These are phyloP conservation scores for Wickerhamiella lipophila DNA, from an alignment of 805 yeast species.

Conservation along the genomic window DNA sequence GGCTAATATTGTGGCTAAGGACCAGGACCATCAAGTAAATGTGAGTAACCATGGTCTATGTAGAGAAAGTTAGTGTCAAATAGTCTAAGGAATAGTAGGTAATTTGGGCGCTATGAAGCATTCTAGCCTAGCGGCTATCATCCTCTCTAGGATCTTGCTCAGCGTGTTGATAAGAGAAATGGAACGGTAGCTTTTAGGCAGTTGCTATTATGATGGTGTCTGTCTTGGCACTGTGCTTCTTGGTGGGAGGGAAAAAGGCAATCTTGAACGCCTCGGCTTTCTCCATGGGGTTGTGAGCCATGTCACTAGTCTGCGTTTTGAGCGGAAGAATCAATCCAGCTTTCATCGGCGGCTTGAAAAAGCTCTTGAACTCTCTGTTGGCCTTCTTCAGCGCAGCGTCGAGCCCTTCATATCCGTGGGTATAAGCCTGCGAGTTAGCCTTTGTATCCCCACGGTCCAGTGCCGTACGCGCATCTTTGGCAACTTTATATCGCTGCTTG, in stretches of 20 bases:
- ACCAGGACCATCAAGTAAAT: no score
- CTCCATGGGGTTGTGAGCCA: neutral
- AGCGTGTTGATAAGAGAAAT: neutral
- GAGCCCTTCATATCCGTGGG: neutral
- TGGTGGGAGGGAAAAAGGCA: neutral
- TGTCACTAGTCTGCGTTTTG: neutral
- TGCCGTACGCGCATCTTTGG: neutral
- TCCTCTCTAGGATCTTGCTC: conserved; percentile 1
- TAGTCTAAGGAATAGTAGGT: no score
- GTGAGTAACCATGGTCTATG: no score
- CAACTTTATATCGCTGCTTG: neutral
- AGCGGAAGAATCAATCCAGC: neutral
- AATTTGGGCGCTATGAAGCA: neutral
- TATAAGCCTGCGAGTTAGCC: neutral
- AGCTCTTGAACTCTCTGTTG: neutral
- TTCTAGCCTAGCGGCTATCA: neutral
- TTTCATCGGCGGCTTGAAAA: neutral
- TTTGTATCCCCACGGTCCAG: no score
- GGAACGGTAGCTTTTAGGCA: neutral
- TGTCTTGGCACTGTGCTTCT: neutral
- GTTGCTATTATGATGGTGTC: neutral
- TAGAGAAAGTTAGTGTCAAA: no score
- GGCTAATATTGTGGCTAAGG: no score
- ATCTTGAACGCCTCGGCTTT: neutral
- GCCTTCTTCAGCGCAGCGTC: neutral